Conservation (phyloP, 176 grass and related monocot species). For the Bolboschoenus planiculmis region DNA sequence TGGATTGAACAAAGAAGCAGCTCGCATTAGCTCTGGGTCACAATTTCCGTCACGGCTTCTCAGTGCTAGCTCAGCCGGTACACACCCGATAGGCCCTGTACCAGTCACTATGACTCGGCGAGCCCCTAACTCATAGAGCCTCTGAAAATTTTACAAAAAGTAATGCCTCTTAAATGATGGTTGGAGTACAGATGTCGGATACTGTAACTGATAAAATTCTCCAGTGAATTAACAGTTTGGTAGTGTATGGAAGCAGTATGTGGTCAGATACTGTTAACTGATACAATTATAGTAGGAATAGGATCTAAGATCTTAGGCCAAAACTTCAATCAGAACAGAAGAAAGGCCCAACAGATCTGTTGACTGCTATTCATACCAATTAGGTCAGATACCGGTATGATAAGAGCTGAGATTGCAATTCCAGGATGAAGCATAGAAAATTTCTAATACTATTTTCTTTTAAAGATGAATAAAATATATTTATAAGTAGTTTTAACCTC, state of each 20-base stretch:
- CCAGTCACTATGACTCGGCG: slow-evolving; percentile 81
- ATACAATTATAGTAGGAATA: background rate
- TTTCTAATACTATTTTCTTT: background rate
- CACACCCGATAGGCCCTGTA: slow-evolving; percentile 80
- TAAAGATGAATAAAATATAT: background rate
- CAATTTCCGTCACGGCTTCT: slow-evolving; percentile 56
- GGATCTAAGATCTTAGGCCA: too few species aligned
- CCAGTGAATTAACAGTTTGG: background rate
- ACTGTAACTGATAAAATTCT: background rate
- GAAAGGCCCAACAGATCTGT: background rate
- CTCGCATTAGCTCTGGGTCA: slow-evolving; percentile 56
- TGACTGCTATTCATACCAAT: background rate
- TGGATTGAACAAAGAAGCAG: slow-evolving; percentile 74
- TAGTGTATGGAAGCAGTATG: background rate
- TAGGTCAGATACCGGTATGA: background rate
- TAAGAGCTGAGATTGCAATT: background rate
- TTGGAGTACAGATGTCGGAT: background rate
- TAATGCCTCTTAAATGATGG: background rate
- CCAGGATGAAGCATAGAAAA: background rate
- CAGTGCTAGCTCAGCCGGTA: slow-evolving; percentile 71
- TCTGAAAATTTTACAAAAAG: slow-evolving; percentile 38
- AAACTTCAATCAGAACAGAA: background rate
- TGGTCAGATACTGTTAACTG: background rate
- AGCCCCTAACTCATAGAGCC: slow-evolving; percentile 61
- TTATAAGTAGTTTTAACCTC: background rate